Evolutionary conservation across 2,329 filamentous ascomycete genomes (phyloP).

Genomic region (Dactylellina leptospora): DNA sequence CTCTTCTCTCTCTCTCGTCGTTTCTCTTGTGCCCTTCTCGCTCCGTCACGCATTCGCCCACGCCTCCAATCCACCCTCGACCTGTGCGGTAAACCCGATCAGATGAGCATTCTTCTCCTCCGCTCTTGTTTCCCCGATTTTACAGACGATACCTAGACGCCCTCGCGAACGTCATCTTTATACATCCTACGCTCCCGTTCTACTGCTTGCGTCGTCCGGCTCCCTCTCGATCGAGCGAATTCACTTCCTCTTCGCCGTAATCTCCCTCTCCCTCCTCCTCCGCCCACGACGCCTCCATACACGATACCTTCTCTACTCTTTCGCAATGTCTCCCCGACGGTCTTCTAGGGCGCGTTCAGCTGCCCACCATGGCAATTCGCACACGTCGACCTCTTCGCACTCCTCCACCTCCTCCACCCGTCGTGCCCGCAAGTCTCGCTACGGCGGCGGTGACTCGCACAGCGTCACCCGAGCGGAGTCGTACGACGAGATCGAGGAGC

Average conservation of each 20-base stretch:
- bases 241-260: conserved; percentile 50
- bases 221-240: conserved; percentile 50
- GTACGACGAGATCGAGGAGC: conserved; percentile 59
- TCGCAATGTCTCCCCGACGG: conserved; percentile 76
- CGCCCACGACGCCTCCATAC: conserved; percentile 57
- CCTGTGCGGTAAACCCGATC: conserved; percentile 49
- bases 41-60: no score
- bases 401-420: conserved; percentile 80
- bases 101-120: conserved; percentile 55
- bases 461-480: conserved; percentile 67
- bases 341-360: conserved; percentile 87
- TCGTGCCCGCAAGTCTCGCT: conserved; percentile 62
- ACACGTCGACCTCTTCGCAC: conserved; percentile 64
- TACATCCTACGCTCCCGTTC: conserved; percentile 51
- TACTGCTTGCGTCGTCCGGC: conserved; percentile 51
- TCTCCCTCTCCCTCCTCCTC: conserved; percentile 54
- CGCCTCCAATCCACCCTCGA: conserved; percentile 45
- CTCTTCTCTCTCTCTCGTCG: conserved; percentile 60
- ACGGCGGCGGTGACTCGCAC: conserved; percentile 60
- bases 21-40: conserved; percentile 47
- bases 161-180: conserved; percentile 51
- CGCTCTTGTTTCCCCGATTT: conserved; percentile 51
- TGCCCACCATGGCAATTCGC: conserved; percentile 72
- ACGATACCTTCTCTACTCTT: conserved; percentile 60
- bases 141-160: conserved; percentile 58